Conservation (phyloP, 1,284 basidiomycete genomes). For the Apiotrichum gamsii region DNA sequence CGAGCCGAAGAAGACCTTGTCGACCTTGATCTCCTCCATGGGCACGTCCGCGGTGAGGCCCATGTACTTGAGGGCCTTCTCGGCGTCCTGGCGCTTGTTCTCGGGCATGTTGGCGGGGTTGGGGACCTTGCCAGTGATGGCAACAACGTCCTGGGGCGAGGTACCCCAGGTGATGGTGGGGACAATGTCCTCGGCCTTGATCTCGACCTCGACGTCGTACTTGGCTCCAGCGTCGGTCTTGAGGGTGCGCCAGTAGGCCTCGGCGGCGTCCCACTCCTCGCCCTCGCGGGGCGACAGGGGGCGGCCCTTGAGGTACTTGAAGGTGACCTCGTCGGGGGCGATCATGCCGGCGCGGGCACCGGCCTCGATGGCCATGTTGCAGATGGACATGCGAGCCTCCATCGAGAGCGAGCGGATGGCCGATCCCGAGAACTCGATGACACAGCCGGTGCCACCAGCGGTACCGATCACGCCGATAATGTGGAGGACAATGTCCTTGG, state of each 20-base stretch:
- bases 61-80: slow-evolving; percentile 86
- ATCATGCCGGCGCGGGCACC: slow-evolving; percentile 94
- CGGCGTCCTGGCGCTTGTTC: slow-evolving; percentile 66
- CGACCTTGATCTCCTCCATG: slow-evolving; percentile 77
- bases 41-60: slow-evolving; percentile 73
- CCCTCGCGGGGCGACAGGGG: slow-evolving; percentile 72
- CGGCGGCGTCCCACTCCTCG: slow-evolving; percentile 81
- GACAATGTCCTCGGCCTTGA: slow-evolving; percentile 80
- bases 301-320: slow-evolving; percentile 75
- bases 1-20: slow-evolving; percentile 95
- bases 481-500: slow-evolving; percentile 91
- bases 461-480: slow-evolving; percentile 93
- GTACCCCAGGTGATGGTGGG: slow-evolving; percentile 97
- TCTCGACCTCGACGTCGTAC: slow-evolving; percentile 82
- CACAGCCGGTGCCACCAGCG: slow-evolving; percentile 84
- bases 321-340: slow-evolving; percentile 86
- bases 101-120: slow-evolving; percentile 65
- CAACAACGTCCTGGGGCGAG: slow-evolving; percentile 84
- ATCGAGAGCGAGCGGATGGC: slow-evolving; percentile 87
- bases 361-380: slow-evolving; percentile 97
- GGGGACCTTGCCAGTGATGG: slow-evolving; percentile 80
- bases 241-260: slow-evolving; percentile 81
- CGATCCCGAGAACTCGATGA: slow-evolving; percentile 89
- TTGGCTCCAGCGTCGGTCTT: slow-evolving; percentile 79
- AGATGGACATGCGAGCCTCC: slow-evolving; percentile 95